Percentiles rank a stretch among this genome's conserved stretches.
These are phyloP conservation scores for Boletus sp. DNA, from an alignment of 768 basidiomycete species.

Conservation along the genomic window DNA sequence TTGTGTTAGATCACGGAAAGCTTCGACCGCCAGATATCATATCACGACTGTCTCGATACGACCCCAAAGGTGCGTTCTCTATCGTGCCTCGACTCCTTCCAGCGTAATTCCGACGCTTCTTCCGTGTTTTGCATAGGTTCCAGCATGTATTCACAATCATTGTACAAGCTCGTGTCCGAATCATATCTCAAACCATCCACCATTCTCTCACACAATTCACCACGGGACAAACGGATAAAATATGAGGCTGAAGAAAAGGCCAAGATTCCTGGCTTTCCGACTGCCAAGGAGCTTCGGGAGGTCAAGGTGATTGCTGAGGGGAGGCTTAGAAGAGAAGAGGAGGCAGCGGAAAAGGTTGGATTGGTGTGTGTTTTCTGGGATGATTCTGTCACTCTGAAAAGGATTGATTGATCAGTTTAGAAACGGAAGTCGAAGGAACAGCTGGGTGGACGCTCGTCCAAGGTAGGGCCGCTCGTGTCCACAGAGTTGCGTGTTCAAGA, in stretches of 20 bases:
- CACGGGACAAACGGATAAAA: conserved; percentile 73
- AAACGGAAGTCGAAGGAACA: conserved; percentile 58
- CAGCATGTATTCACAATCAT: conserved; percentile 51
- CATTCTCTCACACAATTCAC: conserved; percentile 71
- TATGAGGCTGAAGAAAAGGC: conserved; percentile 78
- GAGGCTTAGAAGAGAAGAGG: conserved; percentile 65
- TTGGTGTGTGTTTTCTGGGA: conserved; percentile 46
- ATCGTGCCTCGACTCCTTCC: conserved; percentile 5
- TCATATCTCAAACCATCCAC: conserved; percentile 82
- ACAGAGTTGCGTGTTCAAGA: background rate
- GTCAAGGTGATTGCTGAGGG: conserved; percentile 64
- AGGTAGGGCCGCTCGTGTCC: conserved; percentile 38
- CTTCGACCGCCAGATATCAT: conserved; percentile 72
- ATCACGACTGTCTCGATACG: conserved; percentile 44
- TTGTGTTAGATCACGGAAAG: conserved; percentile 83
- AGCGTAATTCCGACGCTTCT: background rate
- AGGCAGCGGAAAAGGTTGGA: conserved; percentile 69
- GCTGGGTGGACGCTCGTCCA: conserved; percentile 43
- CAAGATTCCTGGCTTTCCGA: conserved; percentile 72
- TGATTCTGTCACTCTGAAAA: background rate
- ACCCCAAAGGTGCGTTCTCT: conserved; percentile 52
- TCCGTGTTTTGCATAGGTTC: conserved; percentile 21
- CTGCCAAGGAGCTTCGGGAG: conserved; percentile 72
- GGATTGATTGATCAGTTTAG: conserved; percentile 38
- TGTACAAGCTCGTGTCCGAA: conserved; percentile 68